Evolutionary conservation across 2,329 filamentous ascomycete genomes (phyloP).

Genomic region (Ambrosiella cleistominuta): DNA sequence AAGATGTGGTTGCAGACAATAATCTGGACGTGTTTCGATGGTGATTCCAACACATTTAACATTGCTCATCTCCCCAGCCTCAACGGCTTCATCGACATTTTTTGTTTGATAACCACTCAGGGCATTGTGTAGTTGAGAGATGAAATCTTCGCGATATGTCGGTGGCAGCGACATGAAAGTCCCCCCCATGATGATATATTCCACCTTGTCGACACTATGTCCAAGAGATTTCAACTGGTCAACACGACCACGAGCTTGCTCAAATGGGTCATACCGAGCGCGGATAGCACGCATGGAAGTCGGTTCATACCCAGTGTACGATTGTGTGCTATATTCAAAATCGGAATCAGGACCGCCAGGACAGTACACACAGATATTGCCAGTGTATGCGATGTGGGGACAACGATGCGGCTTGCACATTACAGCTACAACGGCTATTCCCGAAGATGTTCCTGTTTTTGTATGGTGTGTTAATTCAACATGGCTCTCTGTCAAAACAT

Average conservation of each 20-base stretch:
- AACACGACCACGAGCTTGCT: conserved; percentile 86
- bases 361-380: conserved; percentile 98
- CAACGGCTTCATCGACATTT: conserved; percentile 88
- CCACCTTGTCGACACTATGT: conserved; percentile 95
- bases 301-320: conserved; percentile 95
- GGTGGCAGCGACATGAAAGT: conserved; percentile 95
- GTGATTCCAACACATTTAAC: conserved; percentile 97
- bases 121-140: conserved; percentile 89
- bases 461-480: neutral
- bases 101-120: conserved; percentile 88
- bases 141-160: conserved; percentile 81
- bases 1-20: conserved; percentile 88
- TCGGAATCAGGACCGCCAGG: conserved; percentile 94
- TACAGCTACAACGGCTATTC: conserved; percentile 93
- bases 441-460: conserved; percentile 62
- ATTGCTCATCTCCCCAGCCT: conserved; percentile 88
- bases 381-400: conserved; percentile 94
- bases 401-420: conserved; percentile 99
- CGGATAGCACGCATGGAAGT: conserved; percentile 97
- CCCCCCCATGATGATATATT: conserved; percentile 99
- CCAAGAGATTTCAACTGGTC: conserved; percentile 93
- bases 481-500: neutral
- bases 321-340: conserved; percentile 98
- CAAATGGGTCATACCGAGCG: conserved; percentile 91
- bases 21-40: conserved; percentile 92